A percentile compares a stretch with the other conserved stretches of the same genome.
phyloP scores from a whole-genome alignment of 2,329 filamentous ascomycete genomes.

The Taxawa tesnikishii region DNA sequence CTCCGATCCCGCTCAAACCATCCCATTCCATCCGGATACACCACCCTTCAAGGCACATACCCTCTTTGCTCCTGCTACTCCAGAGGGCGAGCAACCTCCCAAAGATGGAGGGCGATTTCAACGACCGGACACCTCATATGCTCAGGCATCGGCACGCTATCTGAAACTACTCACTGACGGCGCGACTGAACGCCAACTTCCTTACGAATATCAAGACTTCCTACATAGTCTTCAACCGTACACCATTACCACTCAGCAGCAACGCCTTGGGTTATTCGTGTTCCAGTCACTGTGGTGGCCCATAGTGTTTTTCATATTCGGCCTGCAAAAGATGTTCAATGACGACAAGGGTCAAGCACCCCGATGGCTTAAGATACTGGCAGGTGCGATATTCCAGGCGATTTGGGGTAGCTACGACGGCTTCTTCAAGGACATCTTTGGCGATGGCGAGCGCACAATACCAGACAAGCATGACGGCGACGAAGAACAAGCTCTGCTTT shows the following conservation, averaged over 20 bases:
- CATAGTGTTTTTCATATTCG: conserved; percentile 41
- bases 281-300: conserved; percentile 51
- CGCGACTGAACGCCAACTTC: conserved; percentile 68
- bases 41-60: conserved; percentile 72
- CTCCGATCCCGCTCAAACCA: conserved; percentile 34
- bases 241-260: conserved; percentile 51
- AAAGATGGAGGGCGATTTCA: conserved; percentile 30
- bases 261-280: conserved; percentile 51
- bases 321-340: conserved; percentile 37
- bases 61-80: conserved; percentile 52
- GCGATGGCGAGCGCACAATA: conserved; percentile 67
- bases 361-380: conserved; percentile 47
- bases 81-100: conserved; percentile 16
- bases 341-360: conserved; percentile 58
- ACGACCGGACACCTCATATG: conserved; percentile 57
- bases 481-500: too few species aligned
- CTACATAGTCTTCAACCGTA: conserved; percentile 60
- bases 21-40: conserved; percentile 53
- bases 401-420: conserved; percentile 56
- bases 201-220: conserved; percentile 63
- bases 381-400: conserved; percentile 40
- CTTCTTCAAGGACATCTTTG: conserved; percentile 56
- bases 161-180: conserved; percentile 68
- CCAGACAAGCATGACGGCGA: conserved; percentile 8
- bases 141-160: conserved; percentile 76